phyloP scores from a whole-genome alignment of 1,139 yeast genomes.

The Geotrichum klebahnii region DNA sequence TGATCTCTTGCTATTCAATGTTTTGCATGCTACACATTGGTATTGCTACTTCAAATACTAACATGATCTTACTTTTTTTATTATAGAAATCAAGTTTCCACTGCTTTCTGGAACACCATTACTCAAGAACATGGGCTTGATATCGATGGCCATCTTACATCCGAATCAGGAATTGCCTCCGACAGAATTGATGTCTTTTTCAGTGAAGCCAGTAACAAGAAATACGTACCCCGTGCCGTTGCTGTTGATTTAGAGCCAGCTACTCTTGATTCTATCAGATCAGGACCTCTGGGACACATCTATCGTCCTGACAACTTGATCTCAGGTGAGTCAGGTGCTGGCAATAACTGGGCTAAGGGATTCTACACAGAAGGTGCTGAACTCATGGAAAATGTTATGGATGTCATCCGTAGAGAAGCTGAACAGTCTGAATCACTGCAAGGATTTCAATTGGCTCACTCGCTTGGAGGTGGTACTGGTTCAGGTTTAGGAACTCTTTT shows the following conservation, averaged over 20 bases:
- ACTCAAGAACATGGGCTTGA: constrained; percentile 64
- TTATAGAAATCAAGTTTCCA: constrained; percentile 60
- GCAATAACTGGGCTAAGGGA: constrained; percentile 50
- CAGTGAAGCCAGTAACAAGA: constrained; percentile 39
- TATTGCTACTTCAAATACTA: not conserved
- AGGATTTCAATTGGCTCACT: constrained; percentile 47
- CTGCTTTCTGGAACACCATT: constrained; percentile 67
- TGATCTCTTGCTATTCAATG: not conserved
- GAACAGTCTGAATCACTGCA: constrained; percentile 45
- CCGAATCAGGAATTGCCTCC: not conserved
- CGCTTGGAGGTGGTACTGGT: constrained; percentile 49
- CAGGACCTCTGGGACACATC: constrained; percentile 43
- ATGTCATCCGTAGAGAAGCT: constrained; percentile 45
- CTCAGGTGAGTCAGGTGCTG: constrained; percentile 46
- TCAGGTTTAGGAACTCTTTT: constrained; percentile 46
- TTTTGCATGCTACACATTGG: too few relatives aligned
- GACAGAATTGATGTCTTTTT: constrained; percentile 32
- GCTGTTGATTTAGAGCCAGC: constrained; percentile 49
- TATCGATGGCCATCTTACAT: constrained; percentile 44
- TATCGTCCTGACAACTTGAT: constrained; percentile 46
- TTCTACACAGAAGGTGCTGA: constrained; percentile 49
- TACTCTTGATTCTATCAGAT: constrained; percentile 44
- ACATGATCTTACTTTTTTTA: not conserved
- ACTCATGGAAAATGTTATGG: constrained; percentile 44
- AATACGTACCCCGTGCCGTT: constrained; percentile 47